Conservation (phyloP, 495 filamentous ascomycete genomes). For the Barbatosphaeria neglecta region DNA sequence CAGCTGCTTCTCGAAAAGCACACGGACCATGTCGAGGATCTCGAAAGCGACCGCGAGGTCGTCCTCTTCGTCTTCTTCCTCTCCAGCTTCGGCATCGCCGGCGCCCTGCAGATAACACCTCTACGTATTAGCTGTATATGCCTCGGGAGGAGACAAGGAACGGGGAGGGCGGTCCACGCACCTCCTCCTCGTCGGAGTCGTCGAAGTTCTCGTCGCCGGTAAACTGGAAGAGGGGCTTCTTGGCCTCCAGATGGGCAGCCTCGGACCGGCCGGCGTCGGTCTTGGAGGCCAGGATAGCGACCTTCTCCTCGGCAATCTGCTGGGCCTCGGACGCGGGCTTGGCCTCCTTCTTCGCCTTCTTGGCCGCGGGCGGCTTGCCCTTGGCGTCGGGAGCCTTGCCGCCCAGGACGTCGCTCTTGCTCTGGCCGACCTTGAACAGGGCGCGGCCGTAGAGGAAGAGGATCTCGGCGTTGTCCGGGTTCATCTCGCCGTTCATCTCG, state of each 20-base stretch:
- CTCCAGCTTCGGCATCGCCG: conserved; percentile 27
- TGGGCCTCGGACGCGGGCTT: conserved; percentile 37
- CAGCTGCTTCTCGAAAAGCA: conserved; percentile 53
- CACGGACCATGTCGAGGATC: conserved; percentile 77
- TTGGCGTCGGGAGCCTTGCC: conserved; percentile 58
- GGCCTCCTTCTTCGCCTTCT: conserved; percentile 22
- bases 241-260: conserved; percentile 24
- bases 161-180: conserved; percentile 16
- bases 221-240: conserved; percentile 79
- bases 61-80: conserved; percentile 69
- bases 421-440: conserved; percentile 83
- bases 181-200: conserved; percentile 56
- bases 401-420: conserved; percentile 88
- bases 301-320: conserved; percentile 29
- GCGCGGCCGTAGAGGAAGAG: conserved; percentile 88
- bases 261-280: conserved; percentile 18
- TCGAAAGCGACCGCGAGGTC: conserved; percentile 86
- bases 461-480: conserved; percentile 78
- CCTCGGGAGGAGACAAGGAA: not conserved
- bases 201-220: conserved; percentile 90
- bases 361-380: conserved; percentile 22
- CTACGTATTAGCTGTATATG: not conserved
- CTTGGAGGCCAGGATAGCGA: conserved; percentile 27
- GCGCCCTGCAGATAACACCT: conserved; percentile 6
- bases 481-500: conserved; percentile 83